Conservation (phyloP, 2,329 filamentous ascomycete species). For the Fusarium xyrophilum region DNA sequence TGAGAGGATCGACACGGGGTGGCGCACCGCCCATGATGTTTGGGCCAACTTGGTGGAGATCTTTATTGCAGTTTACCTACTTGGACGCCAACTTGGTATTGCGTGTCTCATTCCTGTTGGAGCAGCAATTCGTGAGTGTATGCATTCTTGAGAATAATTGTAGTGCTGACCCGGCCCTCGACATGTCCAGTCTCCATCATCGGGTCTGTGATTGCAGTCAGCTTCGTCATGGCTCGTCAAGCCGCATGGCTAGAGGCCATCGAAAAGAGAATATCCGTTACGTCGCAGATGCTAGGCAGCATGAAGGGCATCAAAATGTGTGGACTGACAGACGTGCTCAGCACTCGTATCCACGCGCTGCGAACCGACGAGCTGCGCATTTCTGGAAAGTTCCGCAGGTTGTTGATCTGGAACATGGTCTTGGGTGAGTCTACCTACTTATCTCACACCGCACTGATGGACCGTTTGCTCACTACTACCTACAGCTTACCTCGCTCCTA, state of each 20-base stretch:
- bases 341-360: slow-evolving; percentile 13
- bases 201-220: slow-evolving; percentile 37
- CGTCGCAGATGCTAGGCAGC: slow-evolving; percentile 39
- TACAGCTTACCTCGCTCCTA: slow-evolving; percentile 26
- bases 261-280: slow-evolving; percentile 40
- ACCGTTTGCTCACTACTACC: neutral
- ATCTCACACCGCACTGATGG: too few species aligned
- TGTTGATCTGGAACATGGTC: slow-evolving; percentile 33
- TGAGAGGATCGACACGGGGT: slow-evolving; percentile 48
- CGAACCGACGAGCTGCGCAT: slow-evolving; percentile 14
- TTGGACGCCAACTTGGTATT: slow-evolving; percentile 48
- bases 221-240: slow-evolving; percentile 39
- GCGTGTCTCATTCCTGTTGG: slow-evolving; percentile 25
- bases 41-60: slow-evolving; percentile 54
- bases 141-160: too few species aligned
- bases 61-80: slow-evolving; percentile 52
- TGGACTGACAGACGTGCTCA: slow-evolving; percentile 33
- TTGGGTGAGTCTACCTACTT: slow-evolving; percentile 8
- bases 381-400: slow-evolving; percentile 18
- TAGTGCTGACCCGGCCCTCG: accelerated
- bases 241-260: slow-evolving; percentile 42
- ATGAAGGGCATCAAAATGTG: slow-evolving; percentile 48
- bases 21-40: slow-evolving; percentile 50
- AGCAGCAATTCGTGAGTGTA: slow-evolving; percentile 21
- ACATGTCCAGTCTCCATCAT: slow-evolving; percentile 22